Evolutionary conservation across 1,139 yeast species (phyloP).

Genomic region (Pichia sp.): DNA sequence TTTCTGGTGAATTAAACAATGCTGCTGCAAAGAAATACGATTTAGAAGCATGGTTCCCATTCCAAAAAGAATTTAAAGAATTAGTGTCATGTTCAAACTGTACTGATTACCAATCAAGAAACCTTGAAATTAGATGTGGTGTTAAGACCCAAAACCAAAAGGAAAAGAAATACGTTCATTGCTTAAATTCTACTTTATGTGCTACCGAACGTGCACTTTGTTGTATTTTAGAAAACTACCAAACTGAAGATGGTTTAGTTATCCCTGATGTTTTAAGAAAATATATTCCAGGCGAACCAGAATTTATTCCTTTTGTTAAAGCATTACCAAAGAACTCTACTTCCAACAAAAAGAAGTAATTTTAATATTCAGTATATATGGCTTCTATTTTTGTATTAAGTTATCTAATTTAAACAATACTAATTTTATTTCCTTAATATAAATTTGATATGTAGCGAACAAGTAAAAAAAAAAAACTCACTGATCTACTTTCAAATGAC

Average conservation of each 20-base stretch:
- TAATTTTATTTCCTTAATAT: too few relatives aligned
- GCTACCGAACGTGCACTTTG: slow-evolving; percentile 98
- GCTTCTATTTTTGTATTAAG: neutral
- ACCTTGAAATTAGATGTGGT: slow-evolving; percentile 97
- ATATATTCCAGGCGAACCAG: slow-evolving; percentile 96
- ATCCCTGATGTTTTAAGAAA: slow-evolving; percentile 96
- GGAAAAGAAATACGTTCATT: slow-evolving; percentile 97
- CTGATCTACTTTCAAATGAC: too few relatives aligned
- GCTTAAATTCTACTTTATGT: slow-evolving; percentile 93
- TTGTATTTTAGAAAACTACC: slow-evolving; percentile 95
- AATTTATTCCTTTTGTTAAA: slow-evolving; percentile 82
- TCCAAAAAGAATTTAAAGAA: slow-evolving; percentile 97
- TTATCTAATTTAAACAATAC: too few relatives aligned
- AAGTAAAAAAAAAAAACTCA: too few relatives aligned
- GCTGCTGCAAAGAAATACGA: slow-evolving; percentile 99
- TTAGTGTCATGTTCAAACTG: slow-evolving; percentile 97
- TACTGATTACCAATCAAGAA: slow-evolving; percentile 98
- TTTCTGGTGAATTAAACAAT: slow-evolving; percentile 95
- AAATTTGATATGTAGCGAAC: too few relatives aligned
- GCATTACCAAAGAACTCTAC: slow-evolving; percentile 94
- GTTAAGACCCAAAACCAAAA: slow-evolving; percentile 91
- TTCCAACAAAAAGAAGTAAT: slow-evolving; percentile 57
- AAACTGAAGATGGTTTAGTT: slow-evolving; percentile 89
- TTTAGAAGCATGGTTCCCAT: slow-evolving; percentile 99
- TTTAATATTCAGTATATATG: neutral